phyloP scores from a whole-genome alignment of 352 stramenopile species.

The Phytophthora quininea region DNA sequence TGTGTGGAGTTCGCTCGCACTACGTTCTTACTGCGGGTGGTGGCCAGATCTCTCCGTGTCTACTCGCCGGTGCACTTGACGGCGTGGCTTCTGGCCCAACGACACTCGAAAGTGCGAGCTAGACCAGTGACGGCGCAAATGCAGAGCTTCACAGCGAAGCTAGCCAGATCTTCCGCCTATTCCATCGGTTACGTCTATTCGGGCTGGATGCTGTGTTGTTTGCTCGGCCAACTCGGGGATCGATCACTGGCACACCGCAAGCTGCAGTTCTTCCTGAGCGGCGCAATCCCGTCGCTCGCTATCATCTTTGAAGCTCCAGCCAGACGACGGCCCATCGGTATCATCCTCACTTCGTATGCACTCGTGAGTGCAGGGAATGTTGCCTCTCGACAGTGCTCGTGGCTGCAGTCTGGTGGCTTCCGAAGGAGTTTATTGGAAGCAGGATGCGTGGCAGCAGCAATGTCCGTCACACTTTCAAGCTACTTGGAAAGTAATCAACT shows the following conservation, averaged over 20 bases:
- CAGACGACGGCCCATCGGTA: slow-evolving; percentile 50
- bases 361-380: slow-evolving; percentile 55
- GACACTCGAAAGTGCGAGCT: slow-evolving; percentile 43
- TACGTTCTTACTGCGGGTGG: slow-evolving; percentile 43
- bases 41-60: slow-evolving; percentile 44
- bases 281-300: slow-evolving; percentile 45
- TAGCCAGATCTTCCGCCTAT: slow-evolving; percentile 56
- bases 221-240: slow-evolving; percentile 45
- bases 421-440: slow-evolving; percentile 41
- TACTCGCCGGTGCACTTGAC: slow-evolving; percentile 66
- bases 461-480: slow-evolving; percentile 38
- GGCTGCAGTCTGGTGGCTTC: slow-evolving; percentile 46
- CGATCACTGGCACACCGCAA: slow-evolving; percentile 53
- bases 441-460: slow-evolving; percentile 28
- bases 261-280: slow-evolving; percentile 55
- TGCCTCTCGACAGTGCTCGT: slow-evolving; percentile 31
- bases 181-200: slow-evolving; percentile 55
- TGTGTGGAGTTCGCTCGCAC: slow-evolving; percentile 51
- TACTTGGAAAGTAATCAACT: slow-evolving; percentile 31
- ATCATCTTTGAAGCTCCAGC: slow-evolving; percentile 53
- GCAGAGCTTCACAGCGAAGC: slow-evolving; percentile 36
- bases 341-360: slow-evolving; percentile 64
- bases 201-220: slow-evolving; percentile 56
- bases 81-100: slow-evolving; percentile 54
- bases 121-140: slow-evolving; percentile 38